Evolutionary conservation across 805 yeast genomes (phyloP).

Genomic region (Kazachstania bromeliacearum): DNA sequence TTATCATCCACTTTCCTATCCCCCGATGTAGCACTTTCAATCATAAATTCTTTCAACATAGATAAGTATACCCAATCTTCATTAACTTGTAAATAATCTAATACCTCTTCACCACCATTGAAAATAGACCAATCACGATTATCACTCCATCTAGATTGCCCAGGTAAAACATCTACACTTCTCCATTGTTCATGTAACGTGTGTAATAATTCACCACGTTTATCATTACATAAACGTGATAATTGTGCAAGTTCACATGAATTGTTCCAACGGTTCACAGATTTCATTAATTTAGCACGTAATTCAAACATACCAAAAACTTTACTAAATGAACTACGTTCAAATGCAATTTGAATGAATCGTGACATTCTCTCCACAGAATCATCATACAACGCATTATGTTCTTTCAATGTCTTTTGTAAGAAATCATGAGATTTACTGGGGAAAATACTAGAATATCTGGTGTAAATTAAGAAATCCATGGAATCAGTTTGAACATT

Average conservation of each 20-base stretch:
- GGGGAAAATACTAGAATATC: constrained; percentile 41
- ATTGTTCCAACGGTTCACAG: constrained; percentile 37
- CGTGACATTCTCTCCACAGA: constrained; percentile 45
- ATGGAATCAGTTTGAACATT: constrained; percentile 70
- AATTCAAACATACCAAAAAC: constrained; percentile 58
- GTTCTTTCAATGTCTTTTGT: constrained; percentile 27
- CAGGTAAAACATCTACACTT: neutral
- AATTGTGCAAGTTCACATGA: constrained; percentile 16
- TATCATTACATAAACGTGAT: constrained; percentile 25
- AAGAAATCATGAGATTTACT: constrained; percentile 27
- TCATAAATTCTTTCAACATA: constrained; percentile 16
- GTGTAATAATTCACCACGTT: constrained; percentile 12
- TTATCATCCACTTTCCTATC: constrained; percentile 5
- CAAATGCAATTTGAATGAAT: constrained; percentile 45
- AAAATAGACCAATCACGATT: constrained; percentile 25
- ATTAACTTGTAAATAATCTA: constrained; percentile 10
- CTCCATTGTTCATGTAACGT: constrained; percentile 16
- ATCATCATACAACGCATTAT: constrained; percentile 40
- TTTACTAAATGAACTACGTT: constrained; percentile 54
- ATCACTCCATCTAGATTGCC: constrained; percentile 2
- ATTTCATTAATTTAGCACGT: constrained; percentile 40
- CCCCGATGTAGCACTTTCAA: constrained; percentile 12
- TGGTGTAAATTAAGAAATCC: constrained; percentile 42
- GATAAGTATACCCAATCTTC: constrained; percentile 11
- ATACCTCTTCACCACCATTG: constrained; percentile 6